phyloP scores from a whole-genome alignment of 2,329 filamentous ascomycete genomes.

The Neospermospora avenae region DNA sequence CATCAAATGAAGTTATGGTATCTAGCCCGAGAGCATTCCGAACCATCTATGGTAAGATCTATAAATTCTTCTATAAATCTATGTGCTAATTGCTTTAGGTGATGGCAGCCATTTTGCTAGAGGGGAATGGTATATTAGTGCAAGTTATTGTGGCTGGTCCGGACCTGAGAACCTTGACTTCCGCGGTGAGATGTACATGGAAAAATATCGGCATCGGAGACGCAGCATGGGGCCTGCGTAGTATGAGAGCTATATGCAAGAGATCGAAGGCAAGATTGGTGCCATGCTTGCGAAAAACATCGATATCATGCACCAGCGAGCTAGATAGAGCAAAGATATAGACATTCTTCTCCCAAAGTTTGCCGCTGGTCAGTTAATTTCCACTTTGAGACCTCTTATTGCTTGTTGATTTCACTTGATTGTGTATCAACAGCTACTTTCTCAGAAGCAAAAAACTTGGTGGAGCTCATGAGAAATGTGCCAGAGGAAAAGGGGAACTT shows the following conservation, averaged over 20 bases:
- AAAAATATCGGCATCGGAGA: constrained; percentile 19
- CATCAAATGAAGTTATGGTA: constrained; percentile 47
- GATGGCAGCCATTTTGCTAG: constrained; percentile 14
- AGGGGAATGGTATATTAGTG: constrained; percentile 13
- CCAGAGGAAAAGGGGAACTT: constrained; percentile 24
- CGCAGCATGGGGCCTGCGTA: constrained; percentile 17
- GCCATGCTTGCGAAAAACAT: constrained; percentile 7
- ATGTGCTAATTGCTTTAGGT: background rate
- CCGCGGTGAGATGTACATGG: constrained; percentile 13
- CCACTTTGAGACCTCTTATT: background rate
- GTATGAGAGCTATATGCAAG: constrained; percentile 14
- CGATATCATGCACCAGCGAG: constrained; percentile 10
- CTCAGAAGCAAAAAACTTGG: constrained; percentile 8
- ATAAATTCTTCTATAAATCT: background rate
- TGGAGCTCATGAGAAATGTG: constrained; percentile 41
- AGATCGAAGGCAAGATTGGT: constrained; percentile 14
- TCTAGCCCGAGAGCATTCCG: constrained; percentile 38
- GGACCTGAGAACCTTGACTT: constrained; percentile 13
- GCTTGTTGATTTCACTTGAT: constrained; percentile 5
- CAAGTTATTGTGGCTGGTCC: constrained; percentile 5
- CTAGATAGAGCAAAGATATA: constrained; percentile 8
- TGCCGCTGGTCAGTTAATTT: constrained; percentile 3
- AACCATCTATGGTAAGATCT: constrained; percentile 15
- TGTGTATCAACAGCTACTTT: constrained; percentile 14
- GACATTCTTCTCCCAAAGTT: constrained; percentile 15